A percentile compares a stretch with the other conserved stretches of the same genome.
Evolutionary conservation across 257 asterid species (phyloP).

Genomic region (Euphrasia confusa): DNA sequence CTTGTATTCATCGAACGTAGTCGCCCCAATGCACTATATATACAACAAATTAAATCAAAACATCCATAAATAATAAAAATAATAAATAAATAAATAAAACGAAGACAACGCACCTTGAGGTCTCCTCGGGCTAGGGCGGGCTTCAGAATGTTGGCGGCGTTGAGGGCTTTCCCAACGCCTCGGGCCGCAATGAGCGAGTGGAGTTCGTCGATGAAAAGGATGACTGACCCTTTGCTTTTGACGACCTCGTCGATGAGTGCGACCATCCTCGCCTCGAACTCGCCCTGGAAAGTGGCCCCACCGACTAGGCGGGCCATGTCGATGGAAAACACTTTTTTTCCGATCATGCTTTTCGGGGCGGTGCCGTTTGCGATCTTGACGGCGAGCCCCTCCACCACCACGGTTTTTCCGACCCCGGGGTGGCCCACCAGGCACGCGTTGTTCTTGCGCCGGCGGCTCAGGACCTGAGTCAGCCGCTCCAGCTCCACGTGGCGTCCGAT

Average conservation of each 20-base stretch:
- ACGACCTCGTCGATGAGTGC: not conserved
- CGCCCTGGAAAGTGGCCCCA: not conserved
- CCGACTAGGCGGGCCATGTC: not conserved
- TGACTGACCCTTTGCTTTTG: not conserved
- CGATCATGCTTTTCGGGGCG: not conserved
- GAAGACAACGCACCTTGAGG: too few relatives aligned
- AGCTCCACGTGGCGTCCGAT: too few relatives aligned
- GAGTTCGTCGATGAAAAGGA: not conserved
- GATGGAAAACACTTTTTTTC: too few relatives aligned
- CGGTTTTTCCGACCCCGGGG: not conserved
- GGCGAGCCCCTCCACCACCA: not conserved
- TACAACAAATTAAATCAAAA: too few relatives aligned
- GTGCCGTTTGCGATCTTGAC: not conserved
- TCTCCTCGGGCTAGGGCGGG: not conserved
- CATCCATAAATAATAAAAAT: too few relatives aligned
- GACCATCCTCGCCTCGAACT: not conserved
- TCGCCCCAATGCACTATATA: slow-evolving; percentile 5
- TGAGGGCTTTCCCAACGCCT: not conserved
- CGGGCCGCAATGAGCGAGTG: too few relatives aligned
- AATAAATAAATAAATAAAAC: too few relatives aligned
- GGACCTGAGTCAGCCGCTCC: not conserved
- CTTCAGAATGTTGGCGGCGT: not conserved
- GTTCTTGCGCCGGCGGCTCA: not conserved
- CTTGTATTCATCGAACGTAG: not conserved
- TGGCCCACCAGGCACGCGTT: not conserved